Base-by-base conservation (phyloP, 345 rosid species). In the Hibiscus tridactylites region DNA sequence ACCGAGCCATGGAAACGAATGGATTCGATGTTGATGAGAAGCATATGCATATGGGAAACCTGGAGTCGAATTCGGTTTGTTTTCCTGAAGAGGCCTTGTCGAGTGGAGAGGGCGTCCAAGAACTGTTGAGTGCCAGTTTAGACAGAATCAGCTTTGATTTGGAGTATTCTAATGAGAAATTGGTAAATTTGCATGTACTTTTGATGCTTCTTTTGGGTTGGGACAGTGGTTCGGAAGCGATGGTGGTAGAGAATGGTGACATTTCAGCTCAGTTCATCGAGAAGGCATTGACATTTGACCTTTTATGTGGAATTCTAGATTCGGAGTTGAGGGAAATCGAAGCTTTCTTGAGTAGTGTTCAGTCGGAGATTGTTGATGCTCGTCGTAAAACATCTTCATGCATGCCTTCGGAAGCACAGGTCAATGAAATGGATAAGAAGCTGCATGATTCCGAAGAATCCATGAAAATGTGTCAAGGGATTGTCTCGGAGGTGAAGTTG, bases 291-390 rank as follows among this genome's bases (percentile, higher is more conserved):
- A 62, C 75, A 52, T 82, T 83, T 81, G 97, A 92, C 82, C 85
- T 91, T 33, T 82, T 89, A 56, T 85, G 84, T 54, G 88, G 90
- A 59, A 76, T 91, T 79, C 76, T 95, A 72, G 99, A 87, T 81
- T 90, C 97, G 0, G 92, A 90, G 85, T 79, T 90, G 71, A 85
- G 82, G 72, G 93, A 83, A 77, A 89, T 92, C 81, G 92, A 88
- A 76, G 74, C 74, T 76, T 90, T 88, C 81, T 77, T 92, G 81
- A 84, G 81, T 79, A 63, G 71, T 68, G 79, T 92, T 49, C 90
- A 88, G 76, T 80, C 79, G 2, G 87, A 87, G 76, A 83, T 95
- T 54, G 83, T 82, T 76, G 88, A 89, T 80, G 86, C 81, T 74
- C 79, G 85, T 79, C 79, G 83, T 75, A 85, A 83, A 83, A 74